Conservation (phyloP, 345 rosid species). For the Citrus maxima region DNA sequence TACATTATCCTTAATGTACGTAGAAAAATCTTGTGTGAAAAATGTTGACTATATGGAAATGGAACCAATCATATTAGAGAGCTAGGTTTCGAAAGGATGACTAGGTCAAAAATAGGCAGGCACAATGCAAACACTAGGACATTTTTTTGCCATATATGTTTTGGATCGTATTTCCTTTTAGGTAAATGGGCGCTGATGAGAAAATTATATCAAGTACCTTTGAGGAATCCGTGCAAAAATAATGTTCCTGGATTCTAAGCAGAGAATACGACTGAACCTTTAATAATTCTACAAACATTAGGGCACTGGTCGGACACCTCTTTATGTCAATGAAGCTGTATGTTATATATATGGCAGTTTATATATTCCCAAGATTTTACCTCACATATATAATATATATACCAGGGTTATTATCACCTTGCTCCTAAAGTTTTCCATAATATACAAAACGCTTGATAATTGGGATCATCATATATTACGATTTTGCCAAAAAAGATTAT, state of each 20-base stretch:
- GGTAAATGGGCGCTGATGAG: conserved; percentile 6
- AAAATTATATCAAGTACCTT: background rate
- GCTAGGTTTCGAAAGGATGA: background rate
- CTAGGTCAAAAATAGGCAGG: background rate
- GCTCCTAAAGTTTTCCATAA: too few species aligned
- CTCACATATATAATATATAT: too few species aligned
- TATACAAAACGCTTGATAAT: too few species aligned
- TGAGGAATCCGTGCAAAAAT: background rate
- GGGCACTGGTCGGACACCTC: background rate
- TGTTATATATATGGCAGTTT: too few species aligned
- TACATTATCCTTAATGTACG: background rate
- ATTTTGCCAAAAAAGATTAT: too few species aligned
- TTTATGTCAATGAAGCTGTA: background rate
- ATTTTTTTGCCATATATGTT: background rate
- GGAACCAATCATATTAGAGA: background rate
- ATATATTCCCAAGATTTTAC: too few species aligned
- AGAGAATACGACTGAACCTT: conserved; percentile 3
- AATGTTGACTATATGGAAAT: background rate
- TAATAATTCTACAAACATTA: conserved; percentile 13
- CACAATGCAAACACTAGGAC: background rate
- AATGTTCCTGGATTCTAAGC: conserved; percentile 10
- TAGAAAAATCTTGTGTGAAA: background rate
- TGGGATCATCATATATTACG: too few species aligned
- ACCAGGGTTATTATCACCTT: too few species aligned
- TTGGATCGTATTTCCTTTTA: background rate